Evolutionary conservation across 495 filamentous ascomycete genomes (phyloP).

Genomic region (Tirmania nivea): DNA sequence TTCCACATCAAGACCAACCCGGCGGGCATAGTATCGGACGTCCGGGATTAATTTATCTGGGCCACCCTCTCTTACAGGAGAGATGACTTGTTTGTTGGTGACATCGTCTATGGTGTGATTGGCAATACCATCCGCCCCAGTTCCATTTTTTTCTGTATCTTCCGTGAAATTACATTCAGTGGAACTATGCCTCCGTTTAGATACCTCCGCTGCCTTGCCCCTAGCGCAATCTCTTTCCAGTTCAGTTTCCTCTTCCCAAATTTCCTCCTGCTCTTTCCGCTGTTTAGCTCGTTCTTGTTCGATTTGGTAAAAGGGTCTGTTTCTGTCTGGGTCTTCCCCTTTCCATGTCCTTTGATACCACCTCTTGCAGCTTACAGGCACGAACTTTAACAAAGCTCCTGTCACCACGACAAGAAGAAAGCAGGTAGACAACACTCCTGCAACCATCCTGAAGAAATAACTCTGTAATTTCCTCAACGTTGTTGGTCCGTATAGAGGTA

Average conservation of each 20-base stretch:
- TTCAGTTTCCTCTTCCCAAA: constrained; percentile 16
- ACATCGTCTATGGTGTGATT: no score
- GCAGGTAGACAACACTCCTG: constrained; percentile 50
- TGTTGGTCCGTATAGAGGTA: constrained; percentile 64
- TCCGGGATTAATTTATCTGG: constrained; percentile 16
- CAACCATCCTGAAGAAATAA: constrained; percentile 35
- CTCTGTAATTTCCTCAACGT: constrained; percentile 40
- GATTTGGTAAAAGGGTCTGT: constrained; percentile 46
- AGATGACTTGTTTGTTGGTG: no score
- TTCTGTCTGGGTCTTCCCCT: constrained; percentile 32
- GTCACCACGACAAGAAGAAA: constrained; percentile 59
- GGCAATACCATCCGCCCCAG: constrained; percentile 48
- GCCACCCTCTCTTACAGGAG: no score
- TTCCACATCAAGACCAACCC: constrained; percentile 76
- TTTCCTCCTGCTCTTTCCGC: constrained; percentile 23
- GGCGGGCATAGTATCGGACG: constrained; percentile 65
- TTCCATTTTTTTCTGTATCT: constrained; percentile 28
- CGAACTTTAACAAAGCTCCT: constrained; percentile 42
- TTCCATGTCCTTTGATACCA: constrained; percentile 27
- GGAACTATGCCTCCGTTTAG: no score
- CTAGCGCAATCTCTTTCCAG: not conserved
- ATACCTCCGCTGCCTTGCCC: no score
- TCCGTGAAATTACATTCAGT: no score
- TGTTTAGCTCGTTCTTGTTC: constrained; percentile 32
- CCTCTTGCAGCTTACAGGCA: constrained; percentile 28